Percentiles rank a stretch among this genome's conserved stretches.
phyloP scores from a whole-genome alignment of 305 asterid species.

The Petunia hybrid region DNA sequence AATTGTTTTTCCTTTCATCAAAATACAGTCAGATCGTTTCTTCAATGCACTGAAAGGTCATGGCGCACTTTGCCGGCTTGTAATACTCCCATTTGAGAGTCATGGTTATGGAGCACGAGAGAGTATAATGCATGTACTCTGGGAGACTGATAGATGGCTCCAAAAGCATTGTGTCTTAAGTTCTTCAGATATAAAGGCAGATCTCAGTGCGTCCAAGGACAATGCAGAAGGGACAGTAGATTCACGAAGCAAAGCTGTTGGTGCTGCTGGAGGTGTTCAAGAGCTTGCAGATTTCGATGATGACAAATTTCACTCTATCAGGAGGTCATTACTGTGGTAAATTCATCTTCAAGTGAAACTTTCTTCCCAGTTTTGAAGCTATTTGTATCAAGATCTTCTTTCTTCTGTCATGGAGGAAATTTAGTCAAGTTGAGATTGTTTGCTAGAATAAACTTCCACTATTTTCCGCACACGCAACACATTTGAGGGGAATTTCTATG shows the following conservation, averaged over 20 bases:
- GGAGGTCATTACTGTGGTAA: slow-evolving; percentile 82
- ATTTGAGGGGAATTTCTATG: not conserved
- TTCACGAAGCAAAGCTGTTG: slow-evolving; percentile 60
- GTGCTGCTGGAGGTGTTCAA: slow-evolving; percentile 67
- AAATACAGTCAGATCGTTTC: slow-evolving; percentile 91
- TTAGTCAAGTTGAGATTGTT: slow-evolving; percentile 25
- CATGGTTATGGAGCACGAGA: slow-evolving; percentile 97
- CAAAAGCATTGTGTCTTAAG: slow-evolving; percentile 66
- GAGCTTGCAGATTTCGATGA: slow-evolving; percentile 60
- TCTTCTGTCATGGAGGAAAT: slow-evolving; percentile 28
- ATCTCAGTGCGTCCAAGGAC: slow-evolving; percentile 41
- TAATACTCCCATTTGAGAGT: slow-evolving; percentile 93
- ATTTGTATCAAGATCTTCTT: not conserved
- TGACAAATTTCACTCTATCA: slow-evolving; percentile 42
- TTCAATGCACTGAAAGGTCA: slow-evolving; percentile 97
- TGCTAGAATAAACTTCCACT: slow-evolving; percentile 11
- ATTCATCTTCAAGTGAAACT: slow-evolving; percentile 22
- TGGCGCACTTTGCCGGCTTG: slow-evolving; percentile 92
- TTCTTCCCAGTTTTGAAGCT: not conserved
- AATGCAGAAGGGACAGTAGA: slow-evolving; percentile 38
- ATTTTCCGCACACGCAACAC: not conserved
- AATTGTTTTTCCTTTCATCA: not conserved
- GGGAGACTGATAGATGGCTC: slow-evolving; percentile 99
- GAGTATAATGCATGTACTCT: slow-evolving; percentile 96
- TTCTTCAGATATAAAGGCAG: slow-evolving; percentile 52